These are phyloP conservation scores for Aspergillus puulaauensis DNA, from an alignment of 2,329 filamentous ascomycete species.

Conservation along the genomic window DNA sequence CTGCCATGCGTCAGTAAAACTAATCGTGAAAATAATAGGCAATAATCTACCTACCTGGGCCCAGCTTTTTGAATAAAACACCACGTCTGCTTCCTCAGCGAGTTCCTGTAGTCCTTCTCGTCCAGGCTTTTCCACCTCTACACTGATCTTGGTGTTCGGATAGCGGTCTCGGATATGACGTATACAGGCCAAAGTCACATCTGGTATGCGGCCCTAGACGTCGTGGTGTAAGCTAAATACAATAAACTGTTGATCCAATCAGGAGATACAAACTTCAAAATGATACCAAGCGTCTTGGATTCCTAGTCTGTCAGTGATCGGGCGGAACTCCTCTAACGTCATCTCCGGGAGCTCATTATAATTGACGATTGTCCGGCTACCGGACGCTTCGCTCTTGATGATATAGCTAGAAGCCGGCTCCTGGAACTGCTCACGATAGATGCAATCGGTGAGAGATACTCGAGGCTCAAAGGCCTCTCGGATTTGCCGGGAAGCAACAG, in stretches of 20 bases:
- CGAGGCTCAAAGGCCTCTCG: conserved; percentile 52
- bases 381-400: conserved; percentile 59
- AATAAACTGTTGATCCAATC: not conserved
- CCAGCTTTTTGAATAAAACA: conserved; percentile 74
- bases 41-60: conserved; percentile 54
- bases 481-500: conserved; percentile 55
- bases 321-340: conserved; percentile 60
- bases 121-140: conserved; percentile 71
- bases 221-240: not conserved
- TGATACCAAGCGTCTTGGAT: conserved; percentile 61
- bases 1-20: conserved; percentile 12
- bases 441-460: conserved; percentile 56
- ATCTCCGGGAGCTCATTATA: conserved; percentile 69
- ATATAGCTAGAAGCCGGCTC: conserved; percentile 70
- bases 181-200: conserved; percentile 61
- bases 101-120: conserved; percentile 60
- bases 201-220: conserved; percentile 61
- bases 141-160: conserved; percentile 57
- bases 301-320: conserved; percentile 42
- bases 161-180: conserved; percentile 51
- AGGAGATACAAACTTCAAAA: conserved; percentile 58
- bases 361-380: conserved; percentile 69
- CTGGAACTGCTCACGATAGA: conserved; percentile 56
- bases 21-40: not conserved
- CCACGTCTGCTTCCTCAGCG: conserved; percentile 63